Evolutionary conservation across 306 rosid genomes (phyloP).

Genomic region (Purshia tridentata): DNA sequence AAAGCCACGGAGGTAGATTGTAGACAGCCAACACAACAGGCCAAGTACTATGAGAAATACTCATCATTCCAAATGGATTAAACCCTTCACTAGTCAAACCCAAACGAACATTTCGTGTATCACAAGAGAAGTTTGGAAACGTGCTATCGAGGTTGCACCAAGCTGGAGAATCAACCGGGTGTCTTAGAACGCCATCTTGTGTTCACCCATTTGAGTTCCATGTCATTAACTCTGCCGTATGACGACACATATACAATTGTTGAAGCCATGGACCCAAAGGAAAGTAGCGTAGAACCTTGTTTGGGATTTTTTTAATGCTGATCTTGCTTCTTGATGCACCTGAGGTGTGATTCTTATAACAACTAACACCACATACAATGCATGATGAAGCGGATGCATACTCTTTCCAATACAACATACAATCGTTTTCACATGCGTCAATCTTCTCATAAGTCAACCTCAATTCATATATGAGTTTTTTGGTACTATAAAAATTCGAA

Average conservation of each 20-base stretch:
- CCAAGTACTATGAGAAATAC: not conserved
- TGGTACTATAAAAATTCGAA: not conserved
- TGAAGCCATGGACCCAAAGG: not conserved
- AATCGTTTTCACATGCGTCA: not conserved
- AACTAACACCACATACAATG: not conserved
- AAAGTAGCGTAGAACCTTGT: not conserved
- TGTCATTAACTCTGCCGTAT: not conserved
- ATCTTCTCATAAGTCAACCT: not conserved
- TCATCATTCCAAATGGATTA: not conserved
- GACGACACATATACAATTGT: not conserved
- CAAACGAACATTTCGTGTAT: not conserved
- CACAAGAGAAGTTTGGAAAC: not conserved
- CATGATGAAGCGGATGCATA: not conserved
- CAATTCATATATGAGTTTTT: not conserved
- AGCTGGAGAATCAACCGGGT: not conserved
- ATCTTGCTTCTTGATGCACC: not conserved
- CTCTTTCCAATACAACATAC: not conserved
- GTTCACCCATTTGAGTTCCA: not conserved
- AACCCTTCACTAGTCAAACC: not conserved
- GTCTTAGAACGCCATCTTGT: not conserved
- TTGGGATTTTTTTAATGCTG: not conserved
- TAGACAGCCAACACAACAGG: not conserved
- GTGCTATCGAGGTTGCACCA: not conserved
- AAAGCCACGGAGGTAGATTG: not conserved
- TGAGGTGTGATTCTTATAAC: not conserved